These are phyloP conservation scores for Coemansia sp. DNA, from an alignment of 192 early-diverging fungal species.

Conservation along the genomic window DNA sequence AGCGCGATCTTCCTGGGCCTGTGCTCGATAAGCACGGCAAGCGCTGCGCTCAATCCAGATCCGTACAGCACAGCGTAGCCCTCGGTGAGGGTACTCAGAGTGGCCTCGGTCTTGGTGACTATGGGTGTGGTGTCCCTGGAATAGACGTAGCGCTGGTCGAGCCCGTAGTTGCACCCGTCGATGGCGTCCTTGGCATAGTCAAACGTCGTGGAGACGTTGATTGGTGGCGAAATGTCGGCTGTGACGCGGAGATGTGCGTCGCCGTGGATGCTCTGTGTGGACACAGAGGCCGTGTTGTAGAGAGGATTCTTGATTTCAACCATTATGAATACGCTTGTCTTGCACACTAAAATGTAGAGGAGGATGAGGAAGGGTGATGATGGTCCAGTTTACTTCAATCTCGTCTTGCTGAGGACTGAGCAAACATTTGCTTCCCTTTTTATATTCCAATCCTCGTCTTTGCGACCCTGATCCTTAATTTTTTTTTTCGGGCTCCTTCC, in stretches of 20 bases:
- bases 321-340: conserved; percentile 2
- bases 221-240: conserved; percentile 55
- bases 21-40: conserved; percentile 57
- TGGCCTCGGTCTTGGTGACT: conserved; percentile 55
- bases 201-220: conserved; percentile 62
- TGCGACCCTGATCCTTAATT: too few species aligned
- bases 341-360: not conserved
- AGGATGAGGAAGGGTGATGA: too few species aligned
- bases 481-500: too few species aligned
- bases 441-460: too few species aligned
- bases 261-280: conserved; percentile 58
- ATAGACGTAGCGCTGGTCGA: conserved; percentile 54
- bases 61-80: conserved; percentile 64
- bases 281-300: conserved; percentile 14
- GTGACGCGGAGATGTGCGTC: conserved; percentile 46
- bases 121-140: conserved; percentile 50
- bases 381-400: too few species aligned
- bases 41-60: conserved; percentile 60
- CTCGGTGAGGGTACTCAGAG: conserved; percentile 57
- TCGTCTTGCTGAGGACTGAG: too few species aligned
- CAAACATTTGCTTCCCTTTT: too few species aligned
- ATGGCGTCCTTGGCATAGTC: conserved; percentile 23
- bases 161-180: conserved; percentile 36
- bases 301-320: conserved; percentile 38
- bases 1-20: conserved; percentile 57